Base-by-base conservation (phyloP, 2,329 filamentous ascomycete genomes). In the Claviceps digitariae region DNA sequence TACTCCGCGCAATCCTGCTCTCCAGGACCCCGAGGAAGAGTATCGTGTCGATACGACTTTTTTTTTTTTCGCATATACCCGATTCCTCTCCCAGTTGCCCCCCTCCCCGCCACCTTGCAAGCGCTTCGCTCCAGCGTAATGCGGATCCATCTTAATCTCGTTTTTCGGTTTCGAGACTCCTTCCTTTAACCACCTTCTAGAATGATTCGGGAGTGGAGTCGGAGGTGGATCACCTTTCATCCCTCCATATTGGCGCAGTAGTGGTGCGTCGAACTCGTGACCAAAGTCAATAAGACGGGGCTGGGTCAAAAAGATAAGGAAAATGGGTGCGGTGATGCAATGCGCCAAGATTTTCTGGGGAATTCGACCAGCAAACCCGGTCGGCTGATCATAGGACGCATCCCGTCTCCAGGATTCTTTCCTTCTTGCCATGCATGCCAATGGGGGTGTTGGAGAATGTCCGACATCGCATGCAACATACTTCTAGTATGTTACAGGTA, bases 401-500 rank as follows among this genome's bases (percentile, higher is more conserved):
- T 29, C 27, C 27, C 27, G 8, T 29, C 4, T 29, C 2, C 2
- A 13, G 31, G 10, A 34, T 34, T 34, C 10, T n/a, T 10, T 12
- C 31, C 41, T 23, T 23, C 9, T 21, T 38, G 34, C 34, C 48
- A 25, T 40, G 34, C 23, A 17, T 13, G 23, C 48, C 10, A 23
- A 23, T 12, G n/a, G n/a, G n/a, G 4, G 41, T 4, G 20, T 20
- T 21, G 20, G 15, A 21, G 36, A 10, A 20, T 23, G 46, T 25
- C 51, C 47, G 43, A 44, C 10, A 34, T 34, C 27, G 34, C 53
- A 49, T n/a, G n/a, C n/a, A n/a, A n/a, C n/a, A n/a, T 15, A 27
- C 45, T 44, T 21, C 45, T 56, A 70, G 57, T 51, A 58, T 49
- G 53, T 60, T 51, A 65, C 54, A 17, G 76, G 65, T 55, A 79